These are phyloP conservation scores for Pisolithus microcarpus DNA, from an alignment of 768 basidiomycete genomes.

Conservation along the genomic window DNA sequence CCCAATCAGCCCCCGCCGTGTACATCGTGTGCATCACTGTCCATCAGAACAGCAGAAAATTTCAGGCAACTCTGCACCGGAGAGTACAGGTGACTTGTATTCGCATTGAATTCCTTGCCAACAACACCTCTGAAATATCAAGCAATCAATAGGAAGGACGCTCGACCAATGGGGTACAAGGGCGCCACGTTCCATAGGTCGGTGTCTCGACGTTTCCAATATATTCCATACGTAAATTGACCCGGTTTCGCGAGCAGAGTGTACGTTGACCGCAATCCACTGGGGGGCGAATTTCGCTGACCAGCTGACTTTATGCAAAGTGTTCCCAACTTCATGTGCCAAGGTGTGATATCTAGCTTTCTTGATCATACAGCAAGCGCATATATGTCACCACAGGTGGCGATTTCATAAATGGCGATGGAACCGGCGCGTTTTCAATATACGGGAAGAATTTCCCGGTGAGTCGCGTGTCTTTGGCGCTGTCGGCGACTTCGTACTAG, in stretches of 20 bases:
- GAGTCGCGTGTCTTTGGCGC: constrained; percentile 16
- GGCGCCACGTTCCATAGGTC: constrained; percentile 88
- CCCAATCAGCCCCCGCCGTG: not conserved
- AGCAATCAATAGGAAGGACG: constrained; percentile 36
- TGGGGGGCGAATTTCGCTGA: constrained; percentile 1
- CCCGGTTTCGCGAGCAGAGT: constrained; percentile 43
- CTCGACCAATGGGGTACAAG: constrained; percentile 87
- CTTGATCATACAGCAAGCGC: not conserved
- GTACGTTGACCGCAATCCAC: constrained; percentile 35
- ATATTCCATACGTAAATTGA: constrained; percentile 1
- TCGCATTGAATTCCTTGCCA: not conserved
- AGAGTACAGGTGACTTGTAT: constrained; percentile 67
- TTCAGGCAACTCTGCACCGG: constrained; percentile 96
- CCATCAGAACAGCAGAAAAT: constrained; percentile 86
- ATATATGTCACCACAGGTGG: constrained; percentile 48
- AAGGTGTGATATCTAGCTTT: constrained; percentile 42
- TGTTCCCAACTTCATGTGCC: constrained; percentile 93
- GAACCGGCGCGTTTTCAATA: constrained; percentile 94
- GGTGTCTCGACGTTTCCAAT: constrained; percentile 14
- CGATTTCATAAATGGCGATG: constrained; percentile 91
- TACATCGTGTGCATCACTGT: constrained; percentile 1
- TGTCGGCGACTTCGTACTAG: not conserved
- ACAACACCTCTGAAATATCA: constrained; percentile 7
- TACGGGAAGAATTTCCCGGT: constrained; percentile 94
- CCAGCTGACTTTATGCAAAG: constrained; percentile 29